A percentile compares a stretch with the other conserved stretches of the same genome.
These are phyloP conservation scores for Neopestalotiopsis rosae DNA, from an alignment of 2,329 filamentous ascomycete species.

Conservation along the genomic window DNA sequence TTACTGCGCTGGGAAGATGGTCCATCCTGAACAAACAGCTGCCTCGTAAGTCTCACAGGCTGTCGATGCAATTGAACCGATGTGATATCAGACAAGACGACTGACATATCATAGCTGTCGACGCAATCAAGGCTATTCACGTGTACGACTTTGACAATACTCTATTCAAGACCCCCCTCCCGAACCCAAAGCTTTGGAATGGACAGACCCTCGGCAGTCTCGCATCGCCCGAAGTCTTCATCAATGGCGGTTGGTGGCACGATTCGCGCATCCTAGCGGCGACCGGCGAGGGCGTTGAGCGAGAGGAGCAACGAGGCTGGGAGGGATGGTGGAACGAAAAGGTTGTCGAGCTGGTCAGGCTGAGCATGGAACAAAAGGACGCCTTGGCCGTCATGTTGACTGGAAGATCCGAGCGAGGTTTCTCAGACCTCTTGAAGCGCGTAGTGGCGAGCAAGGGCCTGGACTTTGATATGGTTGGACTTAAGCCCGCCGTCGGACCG, in stretches of 20 bases:
- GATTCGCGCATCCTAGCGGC: conserved; percentile 84
- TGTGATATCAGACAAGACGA: not conserved
- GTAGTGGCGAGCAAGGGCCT: conserved; percentile 81
- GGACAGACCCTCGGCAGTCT: conserved; percentile 77
- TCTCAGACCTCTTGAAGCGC: conserved; percentile 78
- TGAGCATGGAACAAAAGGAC: conserved; percentile 85
- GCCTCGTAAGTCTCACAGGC: conserved; percentile 45
- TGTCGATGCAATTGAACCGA: not conserved
- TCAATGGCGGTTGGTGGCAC: conserved; percentile 96
- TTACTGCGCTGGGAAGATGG: conserved; percentile 83
- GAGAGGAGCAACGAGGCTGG: conserved; percentile 86
- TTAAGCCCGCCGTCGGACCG: conserved; percentile 87
- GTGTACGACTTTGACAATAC: conserved; percentile 99
- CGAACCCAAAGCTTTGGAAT: conserved; percentile 89
- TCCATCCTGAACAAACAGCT: conserved; percentile 77
- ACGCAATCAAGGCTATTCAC: conserved; percentile 80
- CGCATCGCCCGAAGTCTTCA: conserved; percentile 75
- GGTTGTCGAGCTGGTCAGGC: conserved; percentile 77
- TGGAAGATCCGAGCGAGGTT: conserved; percentile 79
- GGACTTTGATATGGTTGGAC: conserved; percentile 84
- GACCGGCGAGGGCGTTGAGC: conserved; percentile 81
- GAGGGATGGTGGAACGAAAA: conserved; percentile 96
- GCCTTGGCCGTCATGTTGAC: conserved; percentile 87
- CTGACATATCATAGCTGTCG: conserved; percentile 50
- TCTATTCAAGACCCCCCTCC: conserved; percentile 87